Percentiles rank a stretch among this genome's conserved stretches.
Evolutionary conservation across 345 rosid species (phyloP).

Genomic region (Populus alba): DNA sequence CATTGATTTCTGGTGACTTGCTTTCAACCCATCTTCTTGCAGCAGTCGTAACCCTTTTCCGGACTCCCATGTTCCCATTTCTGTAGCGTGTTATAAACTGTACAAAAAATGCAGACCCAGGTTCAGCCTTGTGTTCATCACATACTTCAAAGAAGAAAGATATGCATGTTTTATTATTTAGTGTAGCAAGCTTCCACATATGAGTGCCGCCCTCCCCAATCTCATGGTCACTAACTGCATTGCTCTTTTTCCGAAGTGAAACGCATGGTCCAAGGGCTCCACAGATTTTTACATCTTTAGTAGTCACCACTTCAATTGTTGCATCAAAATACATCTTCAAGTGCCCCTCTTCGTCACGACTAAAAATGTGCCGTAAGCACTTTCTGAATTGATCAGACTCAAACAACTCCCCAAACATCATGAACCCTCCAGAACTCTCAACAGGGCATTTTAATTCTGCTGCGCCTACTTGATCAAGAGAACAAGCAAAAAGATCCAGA

Average conservation of each 20-base stretch:
- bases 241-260: slow-evolving; percentile 61
- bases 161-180: slow-evolving; percentile 73
- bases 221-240: slow-evolving; percentile 63
- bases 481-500: slow-evolving; percentile 90
- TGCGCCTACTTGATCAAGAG: slow-evolving; percentile 92
- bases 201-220: slow-evolving; percentile 81
- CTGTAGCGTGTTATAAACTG: slow-evolving; percentile 85
- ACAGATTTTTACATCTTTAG: slow-evolving; percentile 69
- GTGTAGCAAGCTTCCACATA: slow-evolving; percentile 74
- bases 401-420: slow-evolving; percentile 82
- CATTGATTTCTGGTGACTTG: slow-evolving; percentile 64
- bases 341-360: slow-evolving; percentile 59
- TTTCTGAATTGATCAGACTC: slow-evolving; percentile 74
- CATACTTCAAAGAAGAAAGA: slow-evolving; percentile 78
- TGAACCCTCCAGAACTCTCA: slow-evolving; percentile 86
- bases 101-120: slow-evolving; percentile 82
- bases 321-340: slow-evolving; percentile 84
- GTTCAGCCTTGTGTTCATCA: slow-evolving; percentile 59
- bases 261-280: slow-evolving; percentile 97
- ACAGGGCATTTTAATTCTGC: slow-evolving; percentile 76
- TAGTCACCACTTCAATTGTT: slow-evolving; percentile 79
- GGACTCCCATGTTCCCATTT: slow-evolving; percentile 57
- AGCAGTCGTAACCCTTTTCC: slow-evolving; percentile 84
- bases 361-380: slow-evolving; percentile 71
- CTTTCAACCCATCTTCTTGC: slow-evolving; percentile 93